Evolutionary conservation across 129 eudicot species (phyloP), one percentile per base, ranked within the genome.

Genomic region (Centella asiatica): DNA sequence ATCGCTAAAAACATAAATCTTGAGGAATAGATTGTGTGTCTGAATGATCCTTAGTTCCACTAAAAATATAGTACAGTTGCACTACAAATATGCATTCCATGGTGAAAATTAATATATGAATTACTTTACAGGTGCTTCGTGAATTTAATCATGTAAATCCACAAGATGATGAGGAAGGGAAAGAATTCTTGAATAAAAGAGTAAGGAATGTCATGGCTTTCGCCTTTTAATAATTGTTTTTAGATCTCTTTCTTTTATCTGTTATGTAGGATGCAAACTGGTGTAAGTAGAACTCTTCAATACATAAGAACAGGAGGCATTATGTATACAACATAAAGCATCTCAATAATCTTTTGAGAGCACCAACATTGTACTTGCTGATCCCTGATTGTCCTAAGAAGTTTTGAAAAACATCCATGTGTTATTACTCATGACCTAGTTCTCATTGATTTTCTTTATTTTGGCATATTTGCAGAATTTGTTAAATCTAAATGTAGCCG

Each of bases 141-240:
- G 99, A 93, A 63, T 93, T 93, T 71, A 93, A 93, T 72, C 99
- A 93, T 75, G 99, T 93, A 34, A 82, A 93, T 80, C 99, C 99
- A 57, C 95, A 80, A 74, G 89, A 82, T 83, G 99, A 93, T 23
- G 92, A 87, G 33, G 99, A 93, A 55, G 99, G 99, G 62, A 93
- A 93, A 71, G 99, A 87, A 69, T 93, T 93, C 56, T 66, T 85
- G 13, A 78, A 85, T 32, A 78, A 85, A 63, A 79, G 99, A 77
- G 99, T 93, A 88, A 60, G 90, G 18, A 11, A 29, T 70, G 31
- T 66, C 33, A 44, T 22, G 17, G 1, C 36, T 39, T 69, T 66
- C 24, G 5, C n/a, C 11, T 15, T 32, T 6, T 18, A n/a, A 13
- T 26, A 5, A 31, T 47, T 6, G 26, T 20, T 27, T 44, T 17